Percentiles rank a stretch among this genome's conserved stretches.
Conservation (phyloP, 2,329 filamentous ascomycete genomes). For the Lomentospora prolificans region DNA sequence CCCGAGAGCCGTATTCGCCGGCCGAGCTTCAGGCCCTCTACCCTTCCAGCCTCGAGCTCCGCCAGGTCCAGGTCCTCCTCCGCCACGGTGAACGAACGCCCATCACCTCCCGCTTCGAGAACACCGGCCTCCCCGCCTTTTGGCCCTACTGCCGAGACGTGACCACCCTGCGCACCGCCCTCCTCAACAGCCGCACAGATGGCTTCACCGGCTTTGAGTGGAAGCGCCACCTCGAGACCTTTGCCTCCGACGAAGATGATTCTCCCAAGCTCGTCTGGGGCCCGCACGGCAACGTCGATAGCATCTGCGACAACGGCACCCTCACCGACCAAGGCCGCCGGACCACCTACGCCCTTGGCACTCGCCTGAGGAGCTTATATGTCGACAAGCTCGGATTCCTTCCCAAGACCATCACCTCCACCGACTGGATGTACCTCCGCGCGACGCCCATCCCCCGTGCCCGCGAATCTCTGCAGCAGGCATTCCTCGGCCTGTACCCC, state of each 20-base stretch:
- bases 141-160: slow-evolving; percentile 90
- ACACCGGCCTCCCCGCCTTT: slow-evolving; percentile 54
- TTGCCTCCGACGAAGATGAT: slow-evolving; percentile 60
- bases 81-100: slow-evolving; percentile 77
- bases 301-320: slow-evolving; percentile 69
- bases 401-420: slow-evolving; percentile 39
- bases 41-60: slow-evolving; percentile 67
- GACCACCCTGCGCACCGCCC: slow-evolving; percentile 50
- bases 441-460: slow-evolving; percentile 66
- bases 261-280: slow-evolving; percentile 62
- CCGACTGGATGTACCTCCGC: slow-evolving; percentile 59
- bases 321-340: slow-evolving; percentile 66
- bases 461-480: slow-evolving; percentile 67
- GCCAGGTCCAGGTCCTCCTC: slow-evolving; percentile 80
- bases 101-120: slow-evolving; percentile 79
- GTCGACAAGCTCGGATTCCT: slow-evolving; percentile 66
- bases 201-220: slow-evolving; percentile 42
- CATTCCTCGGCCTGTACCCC: slow-evolving; percentile 68
- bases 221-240: slow-evolving; percentile 73
- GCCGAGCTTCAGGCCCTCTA: slow-evolving; percentile 77
- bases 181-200: slow-evolving; percentile 27
- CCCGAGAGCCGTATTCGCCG: slow-evolving; percentile 65
- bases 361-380: slow-evolving; percentile 60
- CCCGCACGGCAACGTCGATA: slow-evolving; percentile 60
- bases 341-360: slow-evolving; percentile 61